Conservation (phyloP, 768 basidiomycete species). For the Piloderma croceum region DNA sequence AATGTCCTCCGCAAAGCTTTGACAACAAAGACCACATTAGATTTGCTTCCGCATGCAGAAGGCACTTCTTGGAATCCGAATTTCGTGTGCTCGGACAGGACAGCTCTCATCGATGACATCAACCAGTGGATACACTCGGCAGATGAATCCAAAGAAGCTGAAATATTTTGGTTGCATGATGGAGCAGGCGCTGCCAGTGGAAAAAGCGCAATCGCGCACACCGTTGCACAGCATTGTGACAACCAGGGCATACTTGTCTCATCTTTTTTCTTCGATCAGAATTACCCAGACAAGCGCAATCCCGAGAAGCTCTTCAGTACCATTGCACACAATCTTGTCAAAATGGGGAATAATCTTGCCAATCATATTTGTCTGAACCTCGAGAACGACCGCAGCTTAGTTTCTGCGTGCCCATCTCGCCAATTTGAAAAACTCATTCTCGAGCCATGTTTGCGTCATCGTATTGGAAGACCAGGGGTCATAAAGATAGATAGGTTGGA, state of each 20-base stretch:
- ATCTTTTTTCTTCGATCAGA: slow-evolving; percentile 22
- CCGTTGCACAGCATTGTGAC: slow-evolving; percentile 22
- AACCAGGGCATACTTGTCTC: slow-evolving; percentile 22
- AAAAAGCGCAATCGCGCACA: slow-evolving; percentile 25
- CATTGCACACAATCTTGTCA: slow-evolving; percentile 15
- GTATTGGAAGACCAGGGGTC: slow-evolving; percentile 3
- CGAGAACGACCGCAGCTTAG: slow-evolving; percentile 9
- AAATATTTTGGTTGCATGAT: slow-evolving; percentile 6
- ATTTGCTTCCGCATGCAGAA: slow-evolving; percentile 11
- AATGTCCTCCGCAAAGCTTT: too few species aligned
- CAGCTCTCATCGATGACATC: slow-evolving; percentile 5
- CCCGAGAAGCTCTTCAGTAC: slow-evolving; percentile 11
- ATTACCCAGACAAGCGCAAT: slow-evolving; percentile 8
- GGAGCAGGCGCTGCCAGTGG: slow-evolving; percentile 20
- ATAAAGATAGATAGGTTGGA: slow-evolving; percentile 22
- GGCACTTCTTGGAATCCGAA: slow-evolving; percentile 8
- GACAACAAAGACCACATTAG: too few species aligned
- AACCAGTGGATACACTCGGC: slow-evolving; percentile 7
- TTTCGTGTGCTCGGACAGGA: slow-evolving; percentile 6
- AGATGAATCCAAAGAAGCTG: not conserved
- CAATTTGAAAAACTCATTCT: slow-evolving; percentile 15
- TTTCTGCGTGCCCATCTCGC: slow-evolving; percentile 6
- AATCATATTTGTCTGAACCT: slow-evolving; percentile 10
- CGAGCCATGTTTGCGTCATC: slow-evolving; percentile 1
- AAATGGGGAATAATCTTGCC: slow-evolving; percentile 4